Evolutionary conservation across 495 filamentous ascomycete genomes (phyloP).

Genomic region (Neurospora pannonica): DNA sequence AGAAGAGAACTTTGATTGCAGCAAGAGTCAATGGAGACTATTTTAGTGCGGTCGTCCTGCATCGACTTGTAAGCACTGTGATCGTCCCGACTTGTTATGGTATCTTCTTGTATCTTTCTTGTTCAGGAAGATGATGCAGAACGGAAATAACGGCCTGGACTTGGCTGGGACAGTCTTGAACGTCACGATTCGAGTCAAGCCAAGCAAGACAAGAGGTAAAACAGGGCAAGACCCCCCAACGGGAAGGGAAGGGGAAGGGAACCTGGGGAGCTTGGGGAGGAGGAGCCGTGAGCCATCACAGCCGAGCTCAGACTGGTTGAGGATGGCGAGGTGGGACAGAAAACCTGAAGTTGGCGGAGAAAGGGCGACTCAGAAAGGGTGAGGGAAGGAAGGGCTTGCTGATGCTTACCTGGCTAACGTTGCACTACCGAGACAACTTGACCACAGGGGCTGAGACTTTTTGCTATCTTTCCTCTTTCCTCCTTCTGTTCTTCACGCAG

Average conservation of each 20-base stretch:
- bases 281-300: not conserved
- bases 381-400: not conserved
- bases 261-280: not conserved
- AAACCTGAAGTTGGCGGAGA: not conserved
- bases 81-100: not conserved
- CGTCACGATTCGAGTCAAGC: not conserved
- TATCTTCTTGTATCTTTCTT: not conserved
- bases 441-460: not conserved
- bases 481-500: not conserved
- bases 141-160: not conserved
- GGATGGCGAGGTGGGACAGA: not conserved
- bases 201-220: not conserved
- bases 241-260: not conserved
- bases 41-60: not conserved
- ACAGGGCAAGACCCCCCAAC: not conserved
- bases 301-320: not conserved
- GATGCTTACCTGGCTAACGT: not conserved
- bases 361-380: not conserved
- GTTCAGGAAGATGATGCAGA: not conserved
- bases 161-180: not conserved
- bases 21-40: not conserved
- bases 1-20: not conserved
- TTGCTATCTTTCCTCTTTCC: not conserved
- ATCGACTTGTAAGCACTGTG: not conserved
- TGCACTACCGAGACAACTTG: not conserved